Conservation (phyloP, 129 eudicot genomes). For the Artemisia tridentata region DNA sequence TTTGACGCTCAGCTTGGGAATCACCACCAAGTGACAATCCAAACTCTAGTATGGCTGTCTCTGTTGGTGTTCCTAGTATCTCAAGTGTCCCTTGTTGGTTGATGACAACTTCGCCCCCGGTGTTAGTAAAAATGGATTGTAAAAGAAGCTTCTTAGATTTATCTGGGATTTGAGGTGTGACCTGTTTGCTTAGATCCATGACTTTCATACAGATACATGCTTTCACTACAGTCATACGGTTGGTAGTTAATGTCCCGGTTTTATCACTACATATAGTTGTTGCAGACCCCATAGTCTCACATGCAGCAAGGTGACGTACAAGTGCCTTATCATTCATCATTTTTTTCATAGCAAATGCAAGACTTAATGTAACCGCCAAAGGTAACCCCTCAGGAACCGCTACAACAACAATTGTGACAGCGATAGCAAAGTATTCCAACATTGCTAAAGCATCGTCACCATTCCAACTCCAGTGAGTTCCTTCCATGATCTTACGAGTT, state of each 20-base stretch:
- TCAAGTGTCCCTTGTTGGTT: constrained; percentile 64
- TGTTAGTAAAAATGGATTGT: constrained; percentile 86
- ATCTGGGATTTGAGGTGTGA: constrained; percentile 52
- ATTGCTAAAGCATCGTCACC: constrained; percentile 76
- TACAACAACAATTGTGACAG: constrained; percentile 94
- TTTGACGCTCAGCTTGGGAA: constrained; percentile 55
- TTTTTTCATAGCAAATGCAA: constrained; percentile 94
- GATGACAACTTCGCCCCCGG: constrained; percentile 89
- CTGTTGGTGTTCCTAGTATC: constrained; percentile 93
- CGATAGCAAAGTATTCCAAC: constrained; percentile 88
- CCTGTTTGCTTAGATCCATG: constrained; percentile 41
- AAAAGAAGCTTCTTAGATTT: constrained; percentile 44
- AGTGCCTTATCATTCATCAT: constrained; percentile 99
- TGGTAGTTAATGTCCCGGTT: constrained; percentile 92
- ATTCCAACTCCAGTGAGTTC: constrained; percentile 56
- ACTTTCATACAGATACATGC: constrained; percentile 70
- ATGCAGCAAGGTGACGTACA: constrained; percentile 89
- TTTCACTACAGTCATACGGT: constrained; percentile 95
- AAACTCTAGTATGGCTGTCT: constrained; percentile 75
- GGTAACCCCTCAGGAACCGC: constrained; percentile 98
- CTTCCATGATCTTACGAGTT: constrained; percentile 50
- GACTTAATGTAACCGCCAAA: constrained; percentile 88
- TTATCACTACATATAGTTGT: constrained; percentile 96
- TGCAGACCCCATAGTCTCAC: constrained; percentile 99
- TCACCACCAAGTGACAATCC: constrained; percentile 89